A percentile compares a stretch with the other conserved stretches of the same genome.
phyloP scores from a whole-genome alignment of 345 rosid species.

The Eucalyptus pauciflora region DNA sequence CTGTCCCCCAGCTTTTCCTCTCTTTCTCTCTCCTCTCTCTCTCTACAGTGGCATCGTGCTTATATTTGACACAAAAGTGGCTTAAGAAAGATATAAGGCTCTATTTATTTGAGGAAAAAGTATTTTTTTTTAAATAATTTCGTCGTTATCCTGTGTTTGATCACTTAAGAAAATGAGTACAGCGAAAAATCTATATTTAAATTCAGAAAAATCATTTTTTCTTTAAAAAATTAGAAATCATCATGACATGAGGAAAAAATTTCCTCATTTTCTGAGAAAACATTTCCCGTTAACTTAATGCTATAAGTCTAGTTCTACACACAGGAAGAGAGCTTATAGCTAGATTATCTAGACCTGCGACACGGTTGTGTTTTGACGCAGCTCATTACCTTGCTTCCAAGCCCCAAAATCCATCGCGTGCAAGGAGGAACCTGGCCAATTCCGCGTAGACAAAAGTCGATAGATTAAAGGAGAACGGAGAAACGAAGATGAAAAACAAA shows the following conservation, averaged over 20 bases:
- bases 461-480: neutral
- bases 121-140: no score
- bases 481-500: neutral
- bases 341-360: neutral
- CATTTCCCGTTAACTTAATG: neutral
- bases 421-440: neutral
- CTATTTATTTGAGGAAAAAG: neutral
- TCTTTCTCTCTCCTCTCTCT: neutral
- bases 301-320: neutral
- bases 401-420: neutral
- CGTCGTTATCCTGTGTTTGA: neutral
- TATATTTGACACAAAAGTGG: neutral
- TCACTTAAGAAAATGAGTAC: neutral
- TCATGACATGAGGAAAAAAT: neutral
- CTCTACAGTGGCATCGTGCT: neutral
- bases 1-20: neutral
- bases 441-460: neutral
- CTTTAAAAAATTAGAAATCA: neutral
- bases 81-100: neutral
- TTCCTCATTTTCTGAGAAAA: no score
- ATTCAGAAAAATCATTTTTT: neutral
- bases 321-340: neutral
- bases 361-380: neutral
- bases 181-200: rapidly evolving
- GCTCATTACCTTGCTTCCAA: neutral